Conservation (phyloP, 495 filamentous ascomycete genomes). For the Echria macrotheca region DNA sequence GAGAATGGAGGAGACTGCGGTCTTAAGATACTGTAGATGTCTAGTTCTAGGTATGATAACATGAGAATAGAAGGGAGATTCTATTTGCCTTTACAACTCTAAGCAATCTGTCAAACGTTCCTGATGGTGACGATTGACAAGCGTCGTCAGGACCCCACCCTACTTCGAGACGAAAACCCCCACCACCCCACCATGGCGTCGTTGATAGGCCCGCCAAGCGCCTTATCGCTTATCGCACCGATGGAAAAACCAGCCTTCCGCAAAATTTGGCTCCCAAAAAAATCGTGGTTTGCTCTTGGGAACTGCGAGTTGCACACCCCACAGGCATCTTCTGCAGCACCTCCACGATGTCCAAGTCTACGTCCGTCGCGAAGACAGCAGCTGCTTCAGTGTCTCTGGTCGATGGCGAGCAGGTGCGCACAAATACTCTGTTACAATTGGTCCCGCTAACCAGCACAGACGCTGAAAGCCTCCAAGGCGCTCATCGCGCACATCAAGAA, state of each 20-base stretch:
- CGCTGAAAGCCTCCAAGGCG: slow-evolving; percentile 72
- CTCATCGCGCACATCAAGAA: slow-evolving; percentile 75
- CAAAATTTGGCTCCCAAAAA: slow-evolving; percentile 27
- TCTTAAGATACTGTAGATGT: too few relatives aligned
- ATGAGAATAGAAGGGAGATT: too few relatives aligned
- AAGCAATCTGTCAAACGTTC: background rate
- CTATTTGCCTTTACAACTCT: too few relatives aligned
- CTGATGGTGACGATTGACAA: background rate
- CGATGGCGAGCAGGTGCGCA: slow-evolving; percentile 40
- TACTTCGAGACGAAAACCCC: too few relatives aligned
- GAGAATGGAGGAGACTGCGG: too few relatives aligned
- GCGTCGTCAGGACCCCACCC: too few relatives aligned
- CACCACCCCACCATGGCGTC: slow-evolving; percentile 1
- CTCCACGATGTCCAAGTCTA: slow-evolving; percentile 26
- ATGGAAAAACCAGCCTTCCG: slow-evolving; percentile 13
- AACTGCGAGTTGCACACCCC: slow-evolving; percentile 6
- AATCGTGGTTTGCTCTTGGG: slow-evolving; percentile 8
- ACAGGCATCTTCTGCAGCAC: slow-evolving; percentile 14
- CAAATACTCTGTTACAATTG: background rate
- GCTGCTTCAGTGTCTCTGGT: slow-evolving; percentile 34
- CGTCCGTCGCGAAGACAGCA: slow-evolving; percentile 19
- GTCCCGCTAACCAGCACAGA: slow-evolving; percentile 36
- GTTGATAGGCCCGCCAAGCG: background rate
- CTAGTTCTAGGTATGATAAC: too few relatives aligned
- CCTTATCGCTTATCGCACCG: background rate